phyloP scores from a whole-genome alignment of 176 grass and related monocot species.

The Otatea glauca region DNA sequence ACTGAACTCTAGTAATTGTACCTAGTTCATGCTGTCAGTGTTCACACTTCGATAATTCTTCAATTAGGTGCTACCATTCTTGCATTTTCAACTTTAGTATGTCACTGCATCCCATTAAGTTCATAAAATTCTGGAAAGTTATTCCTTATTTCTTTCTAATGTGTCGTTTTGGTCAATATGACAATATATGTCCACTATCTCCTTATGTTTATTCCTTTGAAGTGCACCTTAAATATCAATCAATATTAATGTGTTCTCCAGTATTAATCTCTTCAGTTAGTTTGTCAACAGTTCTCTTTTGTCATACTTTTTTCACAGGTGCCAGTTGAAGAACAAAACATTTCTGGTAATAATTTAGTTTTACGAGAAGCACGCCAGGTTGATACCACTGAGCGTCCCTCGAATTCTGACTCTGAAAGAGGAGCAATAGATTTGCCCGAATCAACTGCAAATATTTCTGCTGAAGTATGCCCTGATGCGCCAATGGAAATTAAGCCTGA shows the following conservation, averaged over 20 bases:
- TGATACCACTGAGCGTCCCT: slow-evolving; percentile 30
- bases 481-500: slow-evolving; percentile 33
- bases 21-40: slow-evolving; percentile 15
- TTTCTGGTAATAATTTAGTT: slow-evolving; percentile 44
- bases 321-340: slow-evolving; percentile 38
- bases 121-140: slow-evolving; percentile 30
- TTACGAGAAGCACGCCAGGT: slow-evolving; percentile 29
- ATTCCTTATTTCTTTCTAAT: neutral
- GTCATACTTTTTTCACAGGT: slow-evolving; percentile 39
- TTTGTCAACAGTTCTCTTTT: neutral
- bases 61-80: slow-evolving; percentile 14
- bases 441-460: slow-evolving; percentile 39
- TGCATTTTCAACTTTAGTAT: slow-evolving; percentile 6
- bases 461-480: slow-evolving; percentile 12
- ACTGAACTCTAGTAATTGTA: slow-evolving; percentile 7
- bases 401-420: slow-evolving; percentile 38
- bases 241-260: slow-evolving; percentile 33
- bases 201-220: slow-evolving; percentile 28
- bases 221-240: slow-evolving; percentile 25
- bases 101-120: neutral
- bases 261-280: slow-evolving; percentile 35
- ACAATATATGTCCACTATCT: slow-evolving; percentile 12
- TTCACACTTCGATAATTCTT: slow-evolving; percentile 26
- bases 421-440: slow-evolving; percentile 17
- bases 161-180: slow-evolving; percentile 22